Conservation (phyloP, 2,329 filamentous ascomycete genomes). For the Zymoseptoria crescenta region DNA sequence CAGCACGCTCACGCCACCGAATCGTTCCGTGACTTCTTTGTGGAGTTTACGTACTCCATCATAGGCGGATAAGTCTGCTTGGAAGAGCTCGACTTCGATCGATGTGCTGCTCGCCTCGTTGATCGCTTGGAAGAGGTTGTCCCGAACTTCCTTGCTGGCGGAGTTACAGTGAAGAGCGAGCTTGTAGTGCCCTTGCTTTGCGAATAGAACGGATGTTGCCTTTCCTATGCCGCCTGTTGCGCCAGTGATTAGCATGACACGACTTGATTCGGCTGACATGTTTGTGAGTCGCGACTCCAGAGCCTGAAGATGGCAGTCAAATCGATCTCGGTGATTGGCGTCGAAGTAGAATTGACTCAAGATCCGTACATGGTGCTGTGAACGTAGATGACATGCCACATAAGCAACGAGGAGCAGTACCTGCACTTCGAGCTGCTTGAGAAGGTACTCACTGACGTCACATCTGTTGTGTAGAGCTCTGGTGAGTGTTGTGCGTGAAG, state of each 20-base stretch:
- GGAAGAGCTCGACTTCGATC: constrained; percentile 29
- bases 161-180: constrained; percentile 40
- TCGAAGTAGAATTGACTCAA: background rate
- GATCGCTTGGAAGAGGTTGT: constrained; percentile 24
- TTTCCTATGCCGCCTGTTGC: constrained; percentile 38
- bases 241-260: constrained; percentile 33
- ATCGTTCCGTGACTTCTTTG: constrained; percentile 23
- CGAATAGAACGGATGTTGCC: constrained; percentile 35
- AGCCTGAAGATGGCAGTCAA: background rate
- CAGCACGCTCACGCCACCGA: constrained; percentile 34
- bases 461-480: background rate
- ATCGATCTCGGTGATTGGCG: background rate
- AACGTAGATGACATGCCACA: background rate
- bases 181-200: constrained; percentile 32
- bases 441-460: background rate
- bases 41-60: constrained; percentile 29
- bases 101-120: constrained; percentile 32
- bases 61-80: constrained; percentile 19
- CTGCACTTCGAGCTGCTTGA: background rate
- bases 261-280: background rate
- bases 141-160: constrained; percentile 27
- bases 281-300: background rate
- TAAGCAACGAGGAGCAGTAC: background rate
- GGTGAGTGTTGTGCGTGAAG: background rate
- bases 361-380: too few species aligned